These are phyloP conservation scores for Silene noctiflora DNA, from an alignment of 179 eudicot species.

Conservation along the genomic window DNA sequence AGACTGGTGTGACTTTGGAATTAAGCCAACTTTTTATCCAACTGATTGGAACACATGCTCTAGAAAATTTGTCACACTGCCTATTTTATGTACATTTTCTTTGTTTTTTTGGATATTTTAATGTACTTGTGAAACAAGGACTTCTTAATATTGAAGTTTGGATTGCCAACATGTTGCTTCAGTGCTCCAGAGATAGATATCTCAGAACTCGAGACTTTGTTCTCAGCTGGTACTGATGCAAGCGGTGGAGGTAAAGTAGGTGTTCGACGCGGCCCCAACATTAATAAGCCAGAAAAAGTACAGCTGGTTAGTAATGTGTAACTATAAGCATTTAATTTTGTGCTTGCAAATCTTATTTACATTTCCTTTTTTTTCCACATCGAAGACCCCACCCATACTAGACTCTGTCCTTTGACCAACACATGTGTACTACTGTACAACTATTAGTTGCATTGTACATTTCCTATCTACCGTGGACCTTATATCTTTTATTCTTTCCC, in stretches of 20 bases:
- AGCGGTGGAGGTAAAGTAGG: constrained; percentile 40
- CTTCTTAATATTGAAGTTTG: neutral
- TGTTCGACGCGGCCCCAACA: constrained; percentile 39
- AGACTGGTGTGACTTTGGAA: neutral
- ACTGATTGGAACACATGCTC: neutral
- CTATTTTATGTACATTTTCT: constrained; percentile 8
- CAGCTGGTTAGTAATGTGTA: constrained; percentile 38
- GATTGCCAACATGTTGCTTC: constrained; percentile 11
- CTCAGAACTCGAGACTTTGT: constrained; percentile 45
- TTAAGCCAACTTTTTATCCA: neutral
- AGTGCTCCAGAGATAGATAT: constrained; percentile 56
- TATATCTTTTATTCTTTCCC: too few species aligned
- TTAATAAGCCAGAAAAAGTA: constrained; percentile 47
- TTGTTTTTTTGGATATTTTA: neutral
- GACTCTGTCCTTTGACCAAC: too few species aligned
- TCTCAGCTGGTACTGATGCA: constrained; percentile 40
- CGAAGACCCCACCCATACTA: too few species aligned
- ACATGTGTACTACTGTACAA: too few species aligned
- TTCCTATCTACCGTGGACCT: too few species aligned
- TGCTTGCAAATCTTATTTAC: too few species aligned
- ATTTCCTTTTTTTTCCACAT: too few species aligned
- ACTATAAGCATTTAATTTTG: neutral
- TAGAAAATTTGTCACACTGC: neutral
- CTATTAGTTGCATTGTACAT: too few species aligned
- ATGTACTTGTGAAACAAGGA: neutral